phyloP scores from a whole-genome alignment of 371 early-diverging fungal genomes.

The Saksenaea oblongispora region DNA sequence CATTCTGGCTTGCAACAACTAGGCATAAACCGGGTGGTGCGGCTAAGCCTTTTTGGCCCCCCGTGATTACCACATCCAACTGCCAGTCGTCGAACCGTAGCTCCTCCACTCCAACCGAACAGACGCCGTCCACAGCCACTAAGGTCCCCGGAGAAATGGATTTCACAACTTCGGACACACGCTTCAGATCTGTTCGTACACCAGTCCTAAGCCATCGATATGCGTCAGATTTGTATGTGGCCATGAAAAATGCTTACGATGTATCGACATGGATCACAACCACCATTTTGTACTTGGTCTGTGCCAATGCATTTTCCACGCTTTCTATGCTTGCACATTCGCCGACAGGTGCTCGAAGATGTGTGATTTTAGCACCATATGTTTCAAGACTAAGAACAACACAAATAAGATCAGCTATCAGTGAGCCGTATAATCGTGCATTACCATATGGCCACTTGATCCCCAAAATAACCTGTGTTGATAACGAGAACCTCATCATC shows the following conservation, averaged over 20 bases:
- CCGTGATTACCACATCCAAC: conserved; percentile 88
- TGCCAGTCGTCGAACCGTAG: conserved; percentile 93
- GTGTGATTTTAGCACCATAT: conserved; percentile 87
- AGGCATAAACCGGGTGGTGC: conserved; percentile 86
- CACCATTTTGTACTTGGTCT: conserved; percentile 78
- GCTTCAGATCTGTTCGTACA: conserved; percentile 82
- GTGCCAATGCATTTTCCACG: conserved; percentile 52
- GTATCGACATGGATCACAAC: conserved; percentile 97
- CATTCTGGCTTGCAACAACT: conserved; percentile 77
- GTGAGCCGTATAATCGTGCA: background rate
- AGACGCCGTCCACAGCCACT: conserved; percentile 94
- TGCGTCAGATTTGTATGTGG: background rate
- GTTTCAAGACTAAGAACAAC: conserved; percentile 66
- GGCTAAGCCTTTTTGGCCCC: conserved; percentile 95
- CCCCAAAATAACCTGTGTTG: conserved; percentile 95
- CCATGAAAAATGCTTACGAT: conserved; percentile 52
- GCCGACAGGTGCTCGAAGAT: conserved; percentile 72
- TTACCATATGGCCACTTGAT: conserved; percentile 92
- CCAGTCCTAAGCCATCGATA: conserved; percentile 61
- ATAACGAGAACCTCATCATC: background rate
- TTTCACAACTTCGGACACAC: conserved; percentile 73
- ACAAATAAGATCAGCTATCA: background rate
- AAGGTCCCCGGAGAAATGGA: conserved; percentile 85
- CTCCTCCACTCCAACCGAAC: conserved; percentile 92
- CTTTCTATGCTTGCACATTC: conserved; percentile 63